Base-by-base conservation (phyloP, 129 eudicot genomes). In the Lonicera japonica region DNA sequence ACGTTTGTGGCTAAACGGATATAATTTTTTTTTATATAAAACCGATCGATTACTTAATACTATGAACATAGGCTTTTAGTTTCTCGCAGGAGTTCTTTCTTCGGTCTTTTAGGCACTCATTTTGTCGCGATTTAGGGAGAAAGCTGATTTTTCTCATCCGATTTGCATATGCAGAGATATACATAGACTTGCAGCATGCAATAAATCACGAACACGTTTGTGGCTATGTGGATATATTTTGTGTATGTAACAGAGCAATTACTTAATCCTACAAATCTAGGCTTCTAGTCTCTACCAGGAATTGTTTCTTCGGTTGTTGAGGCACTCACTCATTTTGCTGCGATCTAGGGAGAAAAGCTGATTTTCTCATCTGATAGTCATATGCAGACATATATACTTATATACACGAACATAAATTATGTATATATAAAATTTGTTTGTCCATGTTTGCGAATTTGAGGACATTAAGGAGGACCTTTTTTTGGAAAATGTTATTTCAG, bases 401-500 rank as follows among this genome's bases (percentile, higher is more conserved):
- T n/a, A n/a, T n/a, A n/a, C n/a, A n/a, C n/a, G n/a, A 29, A 29
- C 2, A 29, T 29, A 29, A 6, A 29, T 29, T 29, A 29, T n/a
- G n/a, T n/a, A 29, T 29, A 29, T 29, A 29, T 29, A 29, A 2
- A 29, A 29, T 29, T 29, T 29, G 36, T 29, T 29, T 29, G 6
- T n/a, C n/a, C n/a, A n/a, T n/a, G n/a, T n/a, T n/a, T n/a, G n/a
- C 6, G 36, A 29, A 29, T 29, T 29, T 29, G n/a, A n/a, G n/a
- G n/a, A n/a, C n/a, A n/a, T n/a, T 29, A 6, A 29, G 36, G 13
- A 43, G 50, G 16, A 10, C 8, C 9, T 51, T 52, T 29, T 36
- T 65, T 57, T 63, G 54, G 23, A 63, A 58, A 52, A 12, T 71
- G 63, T 73, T 68, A 57, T 38, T 70, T 64, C 65, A 91, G 98